Conservation (phyloP, 345 rosid species). For the Sapria himalayana region DNA sequence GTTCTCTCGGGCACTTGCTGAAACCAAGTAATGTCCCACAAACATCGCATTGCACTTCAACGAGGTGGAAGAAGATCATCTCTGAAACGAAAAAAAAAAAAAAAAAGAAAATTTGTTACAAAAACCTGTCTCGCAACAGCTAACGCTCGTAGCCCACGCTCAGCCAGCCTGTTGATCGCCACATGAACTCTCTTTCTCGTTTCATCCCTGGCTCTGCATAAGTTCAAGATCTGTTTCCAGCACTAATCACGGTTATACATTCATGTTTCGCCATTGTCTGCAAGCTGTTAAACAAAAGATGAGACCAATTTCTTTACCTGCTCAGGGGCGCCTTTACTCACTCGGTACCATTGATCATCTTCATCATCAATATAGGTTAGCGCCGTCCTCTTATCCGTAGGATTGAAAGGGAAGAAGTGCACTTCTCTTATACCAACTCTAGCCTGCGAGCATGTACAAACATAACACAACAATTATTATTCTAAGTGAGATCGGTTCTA, state of each 20-base stretch:
- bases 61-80: no score
- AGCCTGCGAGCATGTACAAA: constrained; percentile 21
- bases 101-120: neutral
- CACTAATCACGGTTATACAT: neutral
- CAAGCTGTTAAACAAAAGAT: neutral
- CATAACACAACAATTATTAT: no score
- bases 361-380: constrained; percentile 45
- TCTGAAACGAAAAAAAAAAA: no score
- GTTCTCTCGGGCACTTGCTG: constrained; percentile 54
- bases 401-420: constrained; percentile 71
- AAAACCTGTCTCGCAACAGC: constrained; percentile 65
- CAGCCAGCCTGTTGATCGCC: constrained; percentile 52
- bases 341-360: constrained; percentile 60
- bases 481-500: constrained; percentile 3
- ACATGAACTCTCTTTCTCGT: constrained; percentile 33
- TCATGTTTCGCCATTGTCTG: neutral
- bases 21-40: no score
- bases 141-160: constrained; percentile 64
- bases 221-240: constrained; percentile 30
- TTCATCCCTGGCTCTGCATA: constrained; percentile 39
- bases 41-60: no score
- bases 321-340: constrained; percentile 91
- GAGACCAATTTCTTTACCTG: constrained; percentile 22
- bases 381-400: constrained; percentile 74
- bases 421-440: constrained; percentile 52